A percentile compares a stretch with the other conserved stretches of the same genome.
These are phyloP conservation scores for Vitis hybrid DNA, from an alignment of 177 flowering plant genomes.

Conservation along the genomic window DNA sequence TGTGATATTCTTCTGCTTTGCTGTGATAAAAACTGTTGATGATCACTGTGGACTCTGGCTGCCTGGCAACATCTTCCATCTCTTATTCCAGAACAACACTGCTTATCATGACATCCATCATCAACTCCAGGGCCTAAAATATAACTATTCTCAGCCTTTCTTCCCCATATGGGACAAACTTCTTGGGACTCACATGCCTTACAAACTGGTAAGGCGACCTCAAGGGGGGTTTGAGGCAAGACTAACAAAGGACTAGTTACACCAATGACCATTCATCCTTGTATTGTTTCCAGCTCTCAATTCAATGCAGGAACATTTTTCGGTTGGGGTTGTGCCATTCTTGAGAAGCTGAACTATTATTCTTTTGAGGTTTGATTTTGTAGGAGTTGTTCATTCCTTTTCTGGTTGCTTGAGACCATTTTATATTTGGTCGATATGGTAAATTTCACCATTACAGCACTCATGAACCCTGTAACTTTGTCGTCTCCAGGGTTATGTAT, in stretches of 20 bases:
- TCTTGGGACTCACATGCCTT: constrained; percentile 83
- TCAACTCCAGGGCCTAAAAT: constrained; percentile 79
- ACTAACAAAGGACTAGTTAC: constrained; percentile 33
- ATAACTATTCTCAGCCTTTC: constrained; percentile 87
- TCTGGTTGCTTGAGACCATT: constrained; percentile 10
- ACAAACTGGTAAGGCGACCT: constrained; percentile 52
- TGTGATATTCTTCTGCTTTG: constrained; percentile 78
- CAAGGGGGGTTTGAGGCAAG: constrained; percentile 82
- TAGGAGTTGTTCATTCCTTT: constrained; percentile 6
- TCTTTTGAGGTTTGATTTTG: constrained; percentile 4
- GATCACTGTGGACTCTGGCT: constrained; percentile 93
- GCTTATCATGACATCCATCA: constrained; percentile 94
- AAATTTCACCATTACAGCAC: not conserved
- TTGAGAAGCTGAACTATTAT: constrained; percentile 9
- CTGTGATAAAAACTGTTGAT: constrained; percentile 75
- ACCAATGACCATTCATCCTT: not conserved
- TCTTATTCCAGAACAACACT: constrained; percentile 72
- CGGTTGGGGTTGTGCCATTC: constrained; percentile 8
- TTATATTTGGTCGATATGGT: constrained; percentile 1
- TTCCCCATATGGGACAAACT: constrained; percentile 79
- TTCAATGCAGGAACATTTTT: constrained; percentile 7
- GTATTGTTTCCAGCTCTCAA: not conserved
- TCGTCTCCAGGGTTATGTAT: not conserved
- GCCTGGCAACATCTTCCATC: constrained; percentile 80
- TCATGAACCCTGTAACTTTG: constrained; percentile 10